These are phyloP conservation scores for Tolypocladium album DNA, from an alignment of 2,329 filamentous ascomycete genomes.

Conservation along the genomic window DNA sequence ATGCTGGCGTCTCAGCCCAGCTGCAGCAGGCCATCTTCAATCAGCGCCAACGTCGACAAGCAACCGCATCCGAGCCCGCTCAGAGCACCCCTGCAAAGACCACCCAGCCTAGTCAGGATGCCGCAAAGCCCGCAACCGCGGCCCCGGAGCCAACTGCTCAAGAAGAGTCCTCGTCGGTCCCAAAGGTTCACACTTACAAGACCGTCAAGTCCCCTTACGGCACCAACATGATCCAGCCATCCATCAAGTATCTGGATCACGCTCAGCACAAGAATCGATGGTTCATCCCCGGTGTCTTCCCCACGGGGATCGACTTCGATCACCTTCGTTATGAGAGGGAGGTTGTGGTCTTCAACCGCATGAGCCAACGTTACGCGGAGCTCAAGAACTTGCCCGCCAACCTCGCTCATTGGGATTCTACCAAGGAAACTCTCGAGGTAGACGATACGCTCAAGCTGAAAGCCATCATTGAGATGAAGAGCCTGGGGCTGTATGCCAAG, in stretches of 20 bases:
- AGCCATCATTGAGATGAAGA: conserved; percentile 92
- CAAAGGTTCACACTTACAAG: conserved; percentile 50
- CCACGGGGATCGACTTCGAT: conserved; percentile 78
- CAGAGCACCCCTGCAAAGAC: conserved; percentile 23
- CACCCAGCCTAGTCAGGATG: conserved; percentile 18
- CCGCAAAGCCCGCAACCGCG: conserved; percentile 23
- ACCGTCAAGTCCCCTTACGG: conserved; percentile 66
- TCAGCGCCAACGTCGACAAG: conserved; percentile 54
- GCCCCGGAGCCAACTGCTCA: conserved; percentile 22
- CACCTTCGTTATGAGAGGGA: conserved; percentile 80
- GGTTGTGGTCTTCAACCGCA: conserved; percentile 78
- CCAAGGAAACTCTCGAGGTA: conserved; percentile 52
- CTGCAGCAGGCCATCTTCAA: conserved; percentile 79
- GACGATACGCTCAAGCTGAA: conserved; percentile 81
- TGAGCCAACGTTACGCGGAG: conserved; percentile 75
- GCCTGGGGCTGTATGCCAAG: conserved; percentile 75
- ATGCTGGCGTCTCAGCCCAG: conserved; percentile 65
- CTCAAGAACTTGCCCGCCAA: conserved; percentile 77
- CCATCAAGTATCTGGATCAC: conserved; percentile 74
- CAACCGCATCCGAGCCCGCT: conserved; percentile 37
- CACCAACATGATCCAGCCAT: conserved; percentile 36
- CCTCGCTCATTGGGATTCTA: conserved; percentile 75
- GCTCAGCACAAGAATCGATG: conserved; percentile 62
- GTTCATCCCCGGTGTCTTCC: conserved; percentile 80
- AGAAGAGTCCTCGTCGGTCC: conserved; percentile 18